Conservation (phyloP, 176 grass and related monocot genomes). For the Metroxylon sagu region DNA sequence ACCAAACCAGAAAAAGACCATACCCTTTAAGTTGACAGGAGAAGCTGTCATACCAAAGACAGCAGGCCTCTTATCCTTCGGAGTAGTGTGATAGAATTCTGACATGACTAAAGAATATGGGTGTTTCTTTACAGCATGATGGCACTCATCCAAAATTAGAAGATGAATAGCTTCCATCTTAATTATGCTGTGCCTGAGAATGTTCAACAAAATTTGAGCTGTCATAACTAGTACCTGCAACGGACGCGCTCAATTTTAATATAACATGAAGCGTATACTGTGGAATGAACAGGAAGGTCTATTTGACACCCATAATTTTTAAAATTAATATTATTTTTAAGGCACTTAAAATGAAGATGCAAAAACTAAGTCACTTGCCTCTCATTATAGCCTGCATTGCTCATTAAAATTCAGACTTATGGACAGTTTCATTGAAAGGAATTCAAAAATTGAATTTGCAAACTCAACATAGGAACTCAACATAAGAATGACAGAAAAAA, state of each 20-base stretch:
- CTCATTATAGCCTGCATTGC: too few species aligned
- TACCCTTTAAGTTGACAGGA: constrained; percentile 99
- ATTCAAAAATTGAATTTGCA: too few species aligned
- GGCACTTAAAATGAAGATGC: too few species aligned
- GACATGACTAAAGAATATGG: constrained; percentile 99
- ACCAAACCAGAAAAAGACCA: constrained; percentile 16
- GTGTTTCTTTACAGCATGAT: constrained; percentile 99
- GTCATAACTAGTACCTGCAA: constrained; percentile 99
- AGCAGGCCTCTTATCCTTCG: constrained; percentile 75
- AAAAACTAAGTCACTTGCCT: too few species aligned
- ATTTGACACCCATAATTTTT: not conserved
- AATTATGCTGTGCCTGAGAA: constrained; percentile 99
- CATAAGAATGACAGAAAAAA: too few species aligned
- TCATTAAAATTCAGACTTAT: too few species aligned
- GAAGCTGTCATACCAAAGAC: constrained; percentile 99
- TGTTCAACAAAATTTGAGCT: constrained; percentile 99
- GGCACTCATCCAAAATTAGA: constrained; percentile 98
- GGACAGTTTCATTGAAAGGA: too few species aligned
- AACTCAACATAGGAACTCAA: too few species aligned
- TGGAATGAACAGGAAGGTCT: not conserved
- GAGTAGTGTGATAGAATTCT: constrained; percentile 96
- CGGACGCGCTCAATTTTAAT: constrained; percentile 19
- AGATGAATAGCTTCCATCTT: constrained; percentile 99
- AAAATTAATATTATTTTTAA: too few species aligned
- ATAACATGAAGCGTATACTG: constrained; percentile 18